Evolutionary conservation across 2,329 filamentous ascomycete species (phyloP).

Genomic region (Xylariales sp.): DNA sequence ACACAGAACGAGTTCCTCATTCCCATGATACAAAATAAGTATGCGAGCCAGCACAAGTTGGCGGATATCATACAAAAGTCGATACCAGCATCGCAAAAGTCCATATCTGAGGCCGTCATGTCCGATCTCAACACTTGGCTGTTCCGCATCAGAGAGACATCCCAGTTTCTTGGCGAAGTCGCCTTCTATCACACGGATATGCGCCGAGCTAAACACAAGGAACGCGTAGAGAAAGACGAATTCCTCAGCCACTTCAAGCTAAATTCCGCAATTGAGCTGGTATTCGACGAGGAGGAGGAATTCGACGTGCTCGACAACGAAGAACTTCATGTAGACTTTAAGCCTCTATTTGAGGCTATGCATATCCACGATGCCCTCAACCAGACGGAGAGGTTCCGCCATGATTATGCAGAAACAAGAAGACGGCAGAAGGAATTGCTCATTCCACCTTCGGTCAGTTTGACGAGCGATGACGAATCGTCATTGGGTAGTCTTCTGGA

Average conservation of each 20-base stretch:
- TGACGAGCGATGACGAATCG: slow-evolving; percentile 77
- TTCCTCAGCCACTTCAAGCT: slow-evolving; percentile 81
- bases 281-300: slow-evolving; percentile 92
- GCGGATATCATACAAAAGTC: slow-evolving; percentile 95
- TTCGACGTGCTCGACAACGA: slow-evolving; percentile 96
- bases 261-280: slow-evolving; percentile 92
- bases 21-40: slow-evolving; percentile 68
- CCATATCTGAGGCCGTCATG: slow-evolving; percentile 96
- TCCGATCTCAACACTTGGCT: slow-evolving; percentile 95
- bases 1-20: slow-evolving; percentile 90
- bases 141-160: slow-evolving; percentile 89
- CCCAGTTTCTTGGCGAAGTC: slow-evolving; percentile 91
- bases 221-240: slow-evolving; percentile 69
- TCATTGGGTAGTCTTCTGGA: slow-evolving; percentile 88
- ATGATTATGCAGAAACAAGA: slow-evolving; percentile 88
- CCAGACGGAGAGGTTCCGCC: slow-evolving; percentile 83
- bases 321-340: slow-evolving; percentile 81
- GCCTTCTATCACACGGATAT: slow-evolving; percentile 95
- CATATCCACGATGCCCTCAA: slow-evolving; percentile 95
- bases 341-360: slow-evolving; percentile 86
- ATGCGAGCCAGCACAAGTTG: slow-evolving; percentile 90
- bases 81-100: slow-evolving; percentile 84
- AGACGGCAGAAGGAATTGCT: slow-evolving; percentile 88
- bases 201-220: slow-evolving; percentile 75
- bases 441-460: slow-evolving; percentile 68